Percentiles rank a stretch among this genome's conserved stretches.
Evolutionary conservation across 1,284 basidiomycete species (phyloP).

Genomic region (Apiotrichum montevideense): DNA sequence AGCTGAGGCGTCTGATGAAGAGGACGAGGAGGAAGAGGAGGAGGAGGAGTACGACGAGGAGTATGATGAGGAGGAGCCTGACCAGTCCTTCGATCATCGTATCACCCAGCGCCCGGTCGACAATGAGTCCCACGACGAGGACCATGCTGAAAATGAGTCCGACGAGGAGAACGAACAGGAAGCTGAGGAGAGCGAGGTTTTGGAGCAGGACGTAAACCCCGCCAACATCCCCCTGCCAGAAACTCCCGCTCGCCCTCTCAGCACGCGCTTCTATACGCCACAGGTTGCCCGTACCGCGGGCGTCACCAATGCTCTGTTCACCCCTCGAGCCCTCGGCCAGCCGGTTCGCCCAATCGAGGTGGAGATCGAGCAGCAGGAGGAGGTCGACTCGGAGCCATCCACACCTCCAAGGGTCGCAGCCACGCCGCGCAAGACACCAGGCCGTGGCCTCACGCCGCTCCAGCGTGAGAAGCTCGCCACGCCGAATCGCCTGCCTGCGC

Average conservation of each 20-base stretch:
- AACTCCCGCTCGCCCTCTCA: not conserved
- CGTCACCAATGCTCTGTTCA: conserved; percentile 6
- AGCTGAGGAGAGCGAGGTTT: not conserved
- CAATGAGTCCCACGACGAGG: too few species aligned
- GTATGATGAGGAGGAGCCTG: not conserved
- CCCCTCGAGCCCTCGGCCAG: conserved; percentile 9
- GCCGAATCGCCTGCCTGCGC: conserved; percentile 33
- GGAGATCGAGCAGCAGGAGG: conserved; percentile 3
- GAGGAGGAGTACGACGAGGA: conserved; percentile 7
- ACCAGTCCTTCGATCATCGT: not conserved
- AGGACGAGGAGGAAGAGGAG: conserved; percentile 5
- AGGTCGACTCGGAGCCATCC: not conserved
- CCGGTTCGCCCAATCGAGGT: not conserved
- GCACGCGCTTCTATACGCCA: conserved; percentile 33
- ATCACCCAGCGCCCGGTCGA: too few species aligned
- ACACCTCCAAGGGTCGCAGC: not conserved
- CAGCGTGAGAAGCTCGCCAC: conserved; percentile 27
- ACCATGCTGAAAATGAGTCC: too few species aligned
- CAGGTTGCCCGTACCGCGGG: conserved; percentile 20
- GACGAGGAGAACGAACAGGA: not conserved
- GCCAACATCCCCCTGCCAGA: not conserved
- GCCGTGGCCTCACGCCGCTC: not conserved
- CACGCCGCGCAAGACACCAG: not conserved
- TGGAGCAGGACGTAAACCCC: not conserved
- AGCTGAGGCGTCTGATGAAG: not conserved